A percentile compares a stretch with the other conserved stretches of the same genome.
Evolutionary conservation across 2,329 filamentous ascomycete genomes (phyloP).

Genomic region (Penicillium vulpinum): DNA sequence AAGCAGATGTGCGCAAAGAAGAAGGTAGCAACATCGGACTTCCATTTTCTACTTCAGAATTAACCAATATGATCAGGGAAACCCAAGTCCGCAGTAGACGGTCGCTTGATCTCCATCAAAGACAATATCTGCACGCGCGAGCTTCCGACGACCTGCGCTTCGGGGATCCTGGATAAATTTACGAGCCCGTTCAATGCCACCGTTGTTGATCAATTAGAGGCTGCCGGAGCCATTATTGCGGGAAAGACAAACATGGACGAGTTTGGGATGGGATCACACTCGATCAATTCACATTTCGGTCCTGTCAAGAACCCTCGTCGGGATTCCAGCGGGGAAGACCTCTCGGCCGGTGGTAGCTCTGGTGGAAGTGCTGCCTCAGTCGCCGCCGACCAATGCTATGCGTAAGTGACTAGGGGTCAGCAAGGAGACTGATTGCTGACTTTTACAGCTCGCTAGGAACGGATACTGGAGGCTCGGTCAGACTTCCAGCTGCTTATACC

Average conservation of each 20-base stretch:
- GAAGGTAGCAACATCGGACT: slow-evolving; percentile 28
- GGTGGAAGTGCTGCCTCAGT: slow-evolving; percentile 91
- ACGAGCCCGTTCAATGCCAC: slow-evolving; percentile 79
- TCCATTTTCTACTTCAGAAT: background rate
- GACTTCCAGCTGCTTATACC: slow-evolving; percentile 84
- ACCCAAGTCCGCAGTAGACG: slow-evolving; percentile 42
- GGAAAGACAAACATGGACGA: slow-evolving; percentile 94
- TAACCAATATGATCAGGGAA: slow-evolving; percentile 28
- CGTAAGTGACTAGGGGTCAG: slow-evolving; percentile 41
- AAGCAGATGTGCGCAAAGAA: slow-evolving; percentile 39
- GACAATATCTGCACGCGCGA: slow-evolving; percentile 71
- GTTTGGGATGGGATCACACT: slow-evolving; percentile 92
- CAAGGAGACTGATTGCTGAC: background rate
- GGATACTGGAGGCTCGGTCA: slow-evolving; percentile 87
- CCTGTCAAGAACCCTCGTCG: slow-evolving; percentile 58
- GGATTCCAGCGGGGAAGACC: slow-evolving; percentile 36
- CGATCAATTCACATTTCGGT: slow-evolving; percentile 66
- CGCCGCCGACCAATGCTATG: slow-evolving; percentile 60
- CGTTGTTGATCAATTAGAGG: slow-evolving; percentile 67
- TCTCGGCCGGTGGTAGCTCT: slow-evolving; percentile 84
- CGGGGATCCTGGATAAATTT: slow-evolving; percentile 69
- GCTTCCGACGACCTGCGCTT: slow-evolving; percentile 80
- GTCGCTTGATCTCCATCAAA: slow-evolving; percentile 64
- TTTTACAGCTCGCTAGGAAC: slow-evolving; percentile 73
- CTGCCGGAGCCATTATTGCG: slow-evolving; percentile 62